Evolutionary conservation across 1,284 basidiomycete species (phyloP).

Genomic region (Sanguinoderma infundibulare): DNA sequence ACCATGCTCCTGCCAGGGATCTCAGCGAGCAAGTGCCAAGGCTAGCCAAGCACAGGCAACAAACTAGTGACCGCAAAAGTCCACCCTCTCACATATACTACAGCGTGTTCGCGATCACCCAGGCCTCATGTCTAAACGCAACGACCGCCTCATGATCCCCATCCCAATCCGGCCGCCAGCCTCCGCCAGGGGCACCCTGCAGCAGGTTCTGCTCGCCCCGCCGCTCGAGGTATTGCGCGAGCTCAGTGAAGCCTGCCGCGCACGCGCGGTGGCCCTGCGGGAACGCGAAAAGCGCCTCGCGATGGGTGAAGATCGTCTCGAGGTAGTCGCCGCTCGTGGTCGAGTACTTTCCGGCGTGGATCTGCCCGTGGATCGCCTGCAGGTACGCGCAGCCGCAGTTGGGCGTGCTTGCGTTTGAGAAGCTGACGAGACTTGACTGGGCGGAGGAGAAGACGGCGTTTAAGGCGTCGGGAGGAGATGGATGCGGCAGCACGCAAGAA

Average conservation of each 20-base stretch:
- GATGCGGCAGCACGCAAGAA: background rate
- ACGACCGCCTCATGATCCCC: constrained; percentile 67
- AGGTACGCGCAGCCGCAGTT: constrained; percentile 56
- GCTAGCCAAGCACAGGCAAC: too few species aligned
- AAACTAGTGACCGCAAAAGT: background rate
- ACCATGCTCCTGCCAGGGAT: too few species aligned
- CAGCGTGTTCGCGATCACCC: constrained; percentile 48
- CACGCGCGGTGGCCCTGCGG: constrained; percentile 65
- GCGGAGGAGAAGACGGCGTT: background rate
- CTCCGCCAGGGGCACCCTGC: too few species aligned
- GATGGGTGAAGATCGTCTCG: constrained; percentile 75
- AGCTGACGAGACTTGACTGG: constrained; percentile 26
- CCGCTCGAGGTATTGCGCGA: constrained; percentile 61
- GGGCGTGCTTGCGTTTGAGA: constrained; percentile 25
- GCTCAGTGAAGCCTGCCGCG: constrained; percentile 61
- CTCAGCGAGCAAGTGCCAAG: too few species aligned
- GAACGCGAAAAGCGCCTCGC: constrained; percentile 62
- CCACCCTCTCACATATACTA: background rate
- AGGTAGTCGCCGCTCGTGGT: constrained; percentile 75
- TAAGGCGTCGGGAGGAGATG: background rate
- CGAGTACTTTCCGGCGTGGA: constrained; percentile 52
- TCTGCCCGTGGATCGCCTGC: constrained; percentile 54
- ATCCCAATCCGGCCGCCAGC: constrained; percentile 68
- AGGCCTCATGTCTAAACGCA: constrained; percentile 64
- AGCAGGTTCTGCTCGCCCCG: constrained; percentile 1